Evolutionary conservation across 1,139 yeast species (phyloP), one percentile per base, ranked within the genome.

Genomic region (Candida freyschussii): DNA sequence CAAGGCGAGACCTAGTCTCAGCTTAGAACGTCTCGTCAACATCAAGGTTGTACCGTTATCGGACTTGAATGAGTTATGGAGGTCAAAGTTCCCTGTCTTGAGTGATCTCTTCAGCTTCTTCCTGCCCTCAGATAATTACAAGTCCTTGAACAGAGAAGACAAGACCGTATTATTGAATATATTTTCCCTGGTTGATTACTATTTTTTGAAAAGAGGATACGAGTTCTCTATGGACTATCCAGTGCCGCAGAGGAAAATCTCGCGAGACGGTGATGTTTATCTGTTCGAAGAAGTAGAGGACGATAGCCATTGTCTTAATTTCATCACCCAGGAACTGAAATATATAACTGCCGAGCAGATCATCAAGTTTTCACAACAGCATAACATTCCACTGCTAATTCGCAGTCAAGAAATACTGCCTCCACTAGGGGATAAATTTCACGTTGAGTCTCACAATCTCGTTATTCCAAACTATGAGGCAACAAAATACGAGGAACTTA

Each of bases 401-500:
- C 32, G 34, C n/a, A 23, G 26, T 5, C 45, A 41, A 13, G 32
- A 24, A 0, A 13, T 25, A 6, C 19, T 39, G 13, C 16, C 19
- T 3, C 26, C 36, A 5, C 17, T 39, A 25, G 27, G 22, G 6
- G 40, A 29, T 17, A 16, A 37, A 7, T 24, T 37, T 28, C 26
- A 26, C 5, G 33, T 44, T 6, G 27, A 34, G 16, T 47, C 57
- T 4, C 27, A 30, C 4, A 41, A 32, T 15, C 26, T 44, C 15
- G 31, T 48, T 13, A 31, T 50, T 3, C 55, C 56, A 12, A 27
- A 37, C 9, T 53, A 46, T 28, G 43, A 49, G 12, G 61, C 63
- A 2, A 55, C 54, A 16, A 50, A 52, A 5, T 63, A 59, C 39
- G 50, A 55, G 5, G 54, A 60, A 17, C 55, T 63, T 32, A 27